Evolutionary conservation across 805 yeast species (phyloP).

Genomic region (Metschnikowia proteae): DNA sequence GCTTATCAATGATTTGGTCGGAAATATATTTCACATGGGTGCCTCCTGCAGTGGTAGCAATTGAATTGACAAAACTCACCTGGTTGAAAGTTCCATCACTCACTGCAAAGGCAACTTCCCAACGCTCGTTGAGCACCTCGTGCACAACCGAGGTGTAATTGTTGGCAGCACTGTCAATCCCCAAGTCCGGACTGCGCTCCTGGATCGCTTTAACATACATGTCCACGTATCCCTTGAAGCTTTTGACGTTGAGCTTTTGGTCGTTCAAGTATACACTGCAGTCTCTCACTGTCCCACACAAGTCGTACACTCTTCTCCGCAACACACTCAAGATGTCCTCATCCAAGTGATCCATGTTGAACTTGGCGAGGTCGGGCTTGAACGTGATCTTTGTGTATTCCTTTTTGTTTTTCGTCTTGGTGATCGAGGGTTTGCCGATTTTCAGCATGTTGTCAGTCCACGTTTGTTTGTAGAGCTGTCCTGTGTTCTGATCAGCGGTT

Average conservation of each 20-base stretch:
- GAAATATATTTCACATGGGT: slow-evolving; percentile 86
- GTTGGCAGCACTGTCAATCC: slow-evolving; percentile 29
- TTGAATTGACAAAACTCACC: slow-evolving; percentile 94
- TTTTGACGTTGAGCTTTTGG: slow-evolving; percentile 59
- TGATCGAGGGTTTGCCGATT: slow-evolving; percentile 72
- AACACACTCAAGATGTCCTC: slow-evolving; percentile 79
- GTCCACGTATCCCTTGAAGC: slow-evolving; percentile 84
- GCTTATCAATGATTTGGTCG: slow-evolving; percentile 77
- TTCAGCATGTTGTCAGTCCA: slow-evolving; percentile 87
- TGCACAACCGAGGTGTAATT: slow-evolving; percentile 56
- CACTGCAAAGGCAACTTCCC: slow-evolving; percentile 95
- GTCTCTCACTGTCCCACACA: slow-evolving; percentile 89
- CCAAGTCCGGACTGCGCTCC: slow-evolving; percentile 38
- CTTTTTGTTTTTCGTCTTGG: slow-evolving; percentile 50
- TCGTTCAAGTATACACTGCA: slow-evolving; percentile 77
- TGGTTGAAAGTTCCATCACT: slow-evolving; percentile 89
- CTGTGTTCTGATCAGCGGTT: slow-evolving; percentile 73
- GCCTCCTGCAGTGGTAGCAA: slow-evolving; percentile 97
- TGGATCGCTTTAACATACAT: slow-evolving; percentile 79
- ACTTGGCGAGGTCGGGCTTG: slow-evolving; percentile 80
- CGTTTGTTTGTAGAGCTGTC: slow-evolving; percentile 66
- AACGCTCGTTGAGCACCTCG: slow-evolving; percentile 76
- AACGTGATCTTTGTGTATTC: slow-evolving; percentile 87
- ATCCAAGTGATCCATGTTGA: slow-evolving; percentile 81
- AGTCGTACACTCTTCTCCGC: slow-evolving; percentile 90